A percentile compares a stretch with the other conserved stretches of the same genome.
Conservation (phyloP, 129 eudicot genomes). For the Kitagawia praeruptora region DNA sequence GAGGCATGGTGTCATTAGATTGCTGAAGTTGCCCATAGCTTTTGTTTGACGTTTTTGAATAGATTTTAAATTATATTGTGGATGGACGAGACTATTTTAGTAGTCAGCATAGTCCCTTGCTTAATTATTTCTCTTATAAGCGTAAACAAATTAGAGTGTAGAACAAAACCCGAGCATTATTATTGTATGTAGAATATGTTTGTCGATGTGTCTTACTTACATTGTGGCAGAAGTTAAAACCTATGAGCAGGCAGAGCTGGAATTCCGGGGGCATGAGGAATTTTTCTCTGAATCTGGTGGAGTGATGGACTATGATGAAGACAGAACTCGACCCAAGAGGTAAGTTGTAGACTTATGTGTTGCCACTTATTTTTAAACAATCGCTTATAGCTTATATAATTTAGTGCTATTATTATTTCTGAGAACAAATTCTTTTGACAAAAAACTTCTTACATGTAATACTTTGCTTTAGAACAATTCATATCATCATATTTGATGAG, state of each 20-base stretch:
- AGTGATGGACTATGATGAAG: slow-evolving; percentile 77
- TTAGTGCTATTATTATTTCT: background rate
- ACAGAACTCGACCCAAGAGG: slow-evolving; percentile 79
- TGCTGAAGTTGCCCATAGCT: background rate
- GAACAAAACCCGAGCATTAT: background rate
- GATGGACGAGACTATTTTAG: background rate
- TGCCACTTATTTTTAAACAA: background rate
- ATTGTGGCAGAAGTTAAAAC: slow-evolving; percentile 87
- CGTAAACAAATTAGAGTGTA: background rate
- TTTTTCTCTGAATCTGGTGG: slow-evolving; percentile 73
- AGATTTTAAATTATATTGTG: background rate
- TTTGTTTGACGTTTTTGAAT: too few relatives aligned
- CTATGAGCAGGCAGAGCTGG: slow-evolving; percentile 93
- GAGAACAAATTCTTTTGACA: background rate
- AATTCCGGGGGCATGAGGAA: slow-evolving; percentile 83
- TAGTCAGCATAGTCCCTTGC: background rate
- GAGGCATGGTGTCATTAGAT: background rate
- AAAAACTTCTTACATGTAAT: background rate
- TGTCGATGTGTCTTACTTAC: slow-evolving; percentile 93
- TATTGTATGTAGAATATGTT: slow-evolving; percentile 35
- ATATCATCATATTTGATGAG: background rate
- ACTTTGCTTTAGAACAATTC: background rate
- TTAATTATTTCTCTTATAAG: background rate
- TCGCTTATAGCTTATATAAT: background rate
- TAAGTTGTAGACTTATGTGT: slow-evolving; percentile 13